A percentile compares a stretch with the other conserved stretches of the same genome.
phyloP scores from a whole-genome alignment of 306 rosid genomes.

The Cucumis hystrix region DNA sequence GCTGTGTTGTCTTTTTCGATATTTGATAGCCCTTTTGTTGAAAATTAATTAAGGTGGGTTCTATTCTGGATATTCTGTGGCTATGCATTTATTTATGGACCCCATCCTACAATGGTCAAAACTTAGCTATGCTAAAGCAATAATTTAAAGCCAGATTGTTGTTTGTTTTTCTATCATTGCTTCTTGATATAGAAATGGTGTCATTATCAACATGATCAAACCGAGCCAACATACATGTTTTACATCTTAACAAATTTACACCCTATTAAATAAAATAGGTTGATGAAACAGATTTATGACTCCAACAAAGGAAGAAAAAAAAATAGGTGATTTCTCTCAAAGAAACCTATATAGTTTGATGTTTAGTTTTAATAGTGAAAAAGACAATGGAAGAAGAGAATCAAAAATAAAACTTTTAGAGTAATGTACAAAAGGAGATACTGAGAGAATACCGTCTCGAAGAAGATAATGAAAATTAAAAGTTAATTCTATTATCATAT shows the following conservation, averaged over 20 bases:
- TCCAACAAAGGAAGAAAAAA: too few species aligned
- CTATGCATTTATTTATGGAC: background rate
- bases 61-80: background rate
- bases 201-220: background rate
- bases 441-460: too few species aligned
- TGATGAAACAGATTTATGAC: background rate
- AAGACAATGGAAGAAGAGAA: too few species aligned
- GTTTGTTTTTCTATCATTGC: background rate
- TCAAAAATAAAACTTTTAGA: too few species aligned
- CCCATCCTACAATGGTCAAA: background rate
- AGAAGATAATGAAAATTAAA: too few species aligned
- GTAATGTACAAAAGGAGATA: too few species aligned
- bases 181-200: background rate
- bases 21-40: background rate
- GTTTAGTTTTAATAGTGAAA: too few species aligned
- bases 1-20: background rate
- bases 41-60: background rate
- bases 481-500: too few species aligned
- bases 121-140: background rate
- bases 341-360: background rate
- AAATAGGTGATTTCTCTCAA: background rate
- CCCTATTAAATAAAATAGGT: background rate
- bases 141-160: background rate
- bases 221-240: background rate
- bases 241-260: background rate